Conservation (phyloP, 202 grass and related monocot genomes). For the Dendrocalamus latiflorus region DNA sequence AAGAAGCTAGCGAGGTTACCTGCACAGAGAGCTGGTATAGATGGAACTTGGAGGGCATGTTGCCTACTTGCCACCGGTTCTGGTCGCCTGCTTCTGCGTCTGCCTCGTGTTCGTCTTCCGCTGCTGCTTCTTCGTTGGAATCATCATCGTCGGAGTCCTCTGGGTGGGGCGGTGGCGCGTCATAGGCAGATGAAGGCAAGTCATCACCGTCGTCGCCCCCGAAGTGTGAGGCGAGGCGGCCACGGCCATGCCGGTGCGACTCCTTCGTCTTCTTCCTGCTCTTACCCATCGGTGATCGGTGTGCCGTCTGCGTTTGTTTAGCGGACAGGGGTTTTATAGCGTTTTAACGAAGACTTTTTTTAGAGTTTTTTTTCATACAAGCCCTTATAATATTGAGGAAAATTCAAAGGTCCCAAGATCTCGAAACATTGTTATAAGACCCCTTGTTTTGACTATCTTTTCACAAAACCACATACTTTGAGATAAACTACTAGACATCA, state of each 20-base stretch:
- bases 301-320: background rate
- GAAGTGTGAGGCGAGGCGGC: constrained; percentile 15
- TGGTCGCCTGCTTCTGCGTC: constrained; percentile 8
- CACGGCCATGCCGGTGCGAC: constrained; percentile 38
- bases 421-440: too few species aligned
- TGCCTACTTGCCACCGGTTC: constrained; percentile 12
- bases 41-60: constrained; percentile 73
- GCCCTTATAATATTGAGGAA: background rate
- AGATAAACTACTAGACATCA: too few species aligned
- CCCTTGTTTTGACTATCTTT: too few species aligned
- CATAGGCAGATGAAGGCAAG: constrained; percentile 56
- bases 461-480: too few species aligned
- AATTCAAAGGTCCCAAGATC: too few species aligned
- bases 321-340: background rate
- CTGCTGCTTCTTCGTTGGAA: constrained; percentile 18
- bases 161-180: constrained; percentile 13
- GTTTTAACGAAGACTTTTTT: background rate
- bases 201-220: constrained; percentile 12
- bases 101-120: constrained; percentile 23
- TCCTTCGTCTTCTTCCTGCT: constrained; percentile 74
- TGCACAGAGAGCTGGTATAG: constrained; percentile 85
- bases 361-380: background rate
- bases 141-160: constrained; percentile 34
- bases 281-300: constrained; percentile 54
- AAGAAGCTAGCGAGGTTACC: constrained; percentile 12